phyloP scores from a whole-genome alignment of 1,284 basidiomycete species.

The Apiotrichum montevideense region DNA sequence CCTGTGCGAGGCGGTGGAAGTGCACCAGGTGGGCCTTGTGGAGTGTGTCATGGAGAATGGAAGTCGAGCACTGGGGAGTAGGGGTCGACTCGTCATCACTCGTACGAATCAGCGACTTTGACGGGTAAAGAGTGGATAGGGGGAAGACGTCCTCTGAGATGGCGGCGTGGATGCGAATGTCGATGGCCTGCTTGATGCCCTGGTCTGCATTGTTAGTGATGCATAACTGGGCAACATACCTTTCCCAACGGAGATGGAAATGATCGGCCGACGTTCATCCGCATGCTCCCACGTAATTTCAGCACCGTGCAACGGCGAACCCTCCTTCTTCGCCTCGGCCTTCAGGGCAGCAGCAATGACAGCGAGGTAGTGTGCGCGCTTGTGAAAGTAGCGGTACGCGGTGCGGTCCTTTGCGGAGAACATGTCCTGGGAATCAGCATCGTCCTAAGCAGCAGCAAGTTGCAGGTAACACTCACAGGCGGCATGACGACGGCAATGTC shows the following conservation, averaged over 20 bases:
- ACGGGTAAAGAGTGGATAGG: conserved; percentile 63
- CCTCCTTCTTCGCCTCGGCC: conserved; percentile 50
- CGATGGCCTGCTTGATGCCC: conserved; percentile 62
- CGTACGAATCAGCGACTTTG: conserved; percentile 61
- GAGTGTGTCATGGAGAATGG: conserved; percentile 62
- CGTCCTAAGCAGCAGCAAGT: neutral
- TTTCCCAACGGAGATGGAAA: conserved; percentile 19
- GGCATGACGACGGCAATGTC: conserved; percentile 87
- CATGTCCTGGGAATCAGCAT: conserved; percentile 43
- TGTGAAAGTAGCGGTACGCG: conserved; percentile 86
- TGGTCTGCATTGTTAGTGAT: conserved; percentile 32
- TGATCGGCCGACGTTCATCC: conserved; percentile 50
- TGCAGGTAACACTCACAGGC: conserved; percentile 51
- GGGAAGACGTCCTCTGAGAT: conserved; percentile 59
- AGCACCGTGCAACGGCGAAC: conserved; percentile 58
- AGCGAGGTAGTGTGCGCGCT: conserved; percentile 84
- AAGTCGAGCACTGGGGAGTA: conserved; percentile 74
- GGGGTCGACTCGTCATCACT: conserved; percentile 40
- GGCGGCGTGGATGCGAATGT: conserved; percentile 68
- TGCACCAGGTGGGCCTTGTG: conserved; percentile 64
- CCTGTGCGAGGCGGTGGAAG: conserved; percentile 60
- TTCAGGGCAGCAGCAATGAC: conserved; percentile 63
- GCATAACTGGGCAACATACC: conserved; percentile 7
- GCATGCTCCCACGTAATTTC: conserved; percentile 58
- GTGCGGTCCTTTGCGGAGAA: conserved; percentile 95